Percentiles rank a stretch among this genome's conserved stretches.
Evolutionary conservation across 768 basidiomycete genomes (phyloP).

Genomic region (Trametes punicea): DNA sequence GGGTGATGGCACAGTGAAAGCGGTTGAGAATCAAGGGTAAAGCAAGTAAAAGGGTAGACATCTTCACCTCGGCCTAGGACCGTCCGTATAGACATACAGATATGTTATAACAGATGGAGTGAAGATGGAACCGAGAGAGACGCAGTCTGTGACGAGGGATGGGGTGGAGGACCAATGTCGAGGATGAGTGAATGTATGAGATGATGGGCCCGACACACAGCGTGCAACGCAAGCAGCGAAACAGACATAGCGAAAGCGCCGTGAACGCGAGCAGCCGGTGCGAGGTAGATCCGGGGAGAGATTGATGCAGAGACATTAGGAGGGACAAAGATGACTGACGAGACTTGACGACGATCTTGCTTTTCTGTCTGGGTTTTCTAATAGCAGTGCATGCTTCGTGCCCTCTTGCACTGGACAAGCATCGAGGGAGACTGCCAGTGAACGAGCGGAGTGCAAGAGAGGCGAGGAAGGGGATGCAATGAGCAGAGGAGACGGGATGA

Average conservation of each 20-base stretch:
- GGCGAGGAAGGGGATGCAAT: neutral
- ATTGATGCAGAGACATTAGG: neutral
- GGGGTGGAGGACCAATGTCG: neutral
- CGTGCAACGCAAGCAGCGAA: constrained; percentile 1
- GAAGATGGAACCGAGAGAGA: constrained; percentile 12
- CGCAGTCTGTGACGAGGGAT: neutral
- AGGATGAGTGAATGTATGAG: neutral
- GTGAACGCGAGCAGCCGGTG: neutral
- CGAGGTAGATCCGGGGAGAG: neutral
- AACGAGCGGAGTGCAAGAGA: neutral
- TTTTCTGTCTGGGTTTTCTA: constrained; percentile 9
- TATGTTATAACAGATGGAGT: constrained; percentile 16
- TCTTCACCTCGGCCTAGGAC: constrained; percentile 9
- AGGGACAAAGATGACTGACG: neutral
- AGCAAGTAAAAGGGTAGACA: neutral
- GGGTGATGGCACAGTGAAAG: constrained; percentile 3
- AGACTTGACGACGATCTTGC: neutral
- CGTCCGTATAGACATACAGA: constrained; percentile 21
- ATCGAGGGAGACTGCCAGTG: neutral
- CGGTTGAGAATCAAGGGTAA: constrained; percentile 2
- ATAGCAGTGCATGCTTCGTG: neutral
- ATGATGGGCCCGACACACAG: neutral
- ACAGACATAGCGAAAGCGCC: neutral
- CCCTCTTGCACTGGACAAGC: neutral
- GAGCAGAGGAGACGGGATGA: neutral